phyloP scores from a whole-genome alignment of 139 green algal genomes.

The Edaphochlamys debaryana region DNA sequence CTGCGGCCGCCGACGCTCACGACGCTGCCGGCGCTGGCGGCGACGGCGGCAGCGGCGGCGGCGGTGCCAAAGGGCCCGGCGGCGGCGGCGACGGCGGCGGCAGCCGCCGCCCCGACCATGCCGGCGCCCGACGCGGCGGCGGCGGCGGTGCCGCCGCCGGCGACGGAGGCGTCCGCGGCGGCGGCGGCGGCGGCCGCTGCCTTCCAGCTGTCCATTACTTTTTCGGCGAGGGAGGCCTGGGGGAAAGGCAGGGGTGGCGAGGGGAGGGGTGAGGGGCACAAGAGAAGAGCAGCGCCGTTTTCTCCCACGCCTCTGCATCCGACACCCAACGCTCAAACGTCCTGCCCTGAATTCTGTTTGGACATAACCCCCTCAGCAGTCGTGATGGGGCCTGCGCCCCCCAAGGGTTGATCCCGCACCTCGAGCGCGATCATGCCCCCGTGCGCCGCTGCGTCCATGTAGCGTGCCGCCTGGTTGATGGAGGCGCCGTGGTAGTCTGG shows the following conservation, averaged over 20 bases:
- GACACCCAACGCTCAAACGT: too few relatives aligned
- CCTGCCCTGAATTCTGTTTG: too few relatives aligned
- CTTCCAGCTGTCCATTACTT: conserved; percentile 1
- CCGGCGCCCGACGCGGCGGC: background rate
- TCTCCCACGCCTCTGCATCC: too few relatives aligned
- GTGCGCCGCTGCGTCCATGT: conserved; percentile 51
- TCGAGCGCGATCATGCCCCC: conserved; percentile 19
- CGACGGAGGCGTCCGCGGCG: background rate
- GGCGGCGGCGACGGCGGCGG: background rate
- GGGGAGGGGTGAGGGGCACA: background rate
- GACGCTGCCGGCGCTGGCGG: background rate
- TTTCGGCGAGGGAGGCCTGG: background rate
- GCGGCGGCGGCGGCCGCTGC: background rate
- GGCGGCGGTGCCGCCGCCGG: background rate
- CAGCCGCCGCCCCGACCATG: background rate
- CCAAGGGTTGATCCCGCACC: too few relatives aligned
- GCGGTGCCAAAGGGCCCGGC: background rate
- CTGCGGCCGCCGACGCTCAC: background rate
- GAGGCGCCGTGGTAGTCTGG: conserved; percentile 64
- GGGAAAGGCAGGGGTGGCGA: background rate
- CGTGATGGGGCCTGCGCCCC: too few relatives aligned
- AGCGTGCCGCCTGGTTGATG: conserved; percentile 64
- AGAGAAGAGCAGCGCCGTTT: too few relatives aligned
- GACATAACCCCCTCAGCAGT: too few relatives aligned
- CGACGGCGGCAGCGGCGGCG: background rate